These are phyloP conservation scores for Dichotomopilus funicola DNA, from an alignment of 2,329 filamentous ascomycete genomes.

Conservation along the genomic window DNA sequence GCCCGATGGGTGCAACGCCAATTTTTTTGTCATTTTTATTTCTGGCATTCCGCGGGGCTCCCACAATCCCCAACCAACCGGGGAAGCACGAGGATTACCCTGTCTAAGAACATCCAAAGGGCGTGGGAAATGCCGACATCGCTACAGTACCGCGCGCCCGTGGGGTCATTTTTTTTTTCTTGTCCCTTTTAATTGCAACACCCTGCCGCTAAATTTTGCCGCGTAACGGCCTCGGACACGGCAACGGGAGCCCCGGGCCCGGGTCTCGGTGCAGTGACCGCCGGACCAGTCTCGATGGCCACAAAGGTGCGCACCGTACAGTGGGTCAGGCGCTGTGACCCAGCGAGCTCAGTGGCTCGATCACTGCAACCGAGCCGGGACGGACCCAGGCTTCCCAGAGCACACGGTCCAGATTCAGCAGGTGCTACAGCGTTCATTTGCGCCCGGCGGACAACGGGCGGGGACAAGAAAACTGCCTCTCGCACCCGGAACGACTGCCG, in stretches of 20 bases:
- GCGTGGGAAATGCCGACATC: constrained; percentile 10
- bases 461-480: constrained; percentile 2
- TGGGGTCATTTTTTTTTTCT: neutral
- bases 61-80: no score
- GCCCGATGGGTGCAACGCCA: neutral
- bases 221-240: constrained; percentile 4
- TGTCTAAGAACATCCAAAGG: no score
- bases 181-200: no score
- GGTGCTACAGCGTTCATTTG: constrained; percentile 17
- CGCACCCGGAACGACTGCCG: neutral
- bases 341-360: no score
- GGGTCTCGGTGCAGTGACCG: constrained; percentile 1
- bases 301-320: constrained; percentile 3
- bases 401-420: constrained; percentile 16
- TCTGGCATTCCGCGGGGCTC: neutral
- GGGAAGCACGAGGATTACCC: no score
- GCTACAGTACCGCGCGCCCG: neutral
- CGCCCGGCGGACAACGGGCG: constrained; percentile 7
- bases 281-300: neutral
- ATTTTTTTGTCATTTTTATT: neutral
- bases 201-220: constrained; percentile 1
- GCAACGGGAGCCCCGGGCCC: neutral
- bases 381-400: constrained; percentile 6
- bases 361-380: constrained; percentile 10
- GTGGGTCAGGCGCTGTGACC: neutral